Evolutionary conservation across 106 monocot species (phyloP), one percentile per base, ranked within the genome.

Genomic region (Dactylorhiza incarnata): DNA sequence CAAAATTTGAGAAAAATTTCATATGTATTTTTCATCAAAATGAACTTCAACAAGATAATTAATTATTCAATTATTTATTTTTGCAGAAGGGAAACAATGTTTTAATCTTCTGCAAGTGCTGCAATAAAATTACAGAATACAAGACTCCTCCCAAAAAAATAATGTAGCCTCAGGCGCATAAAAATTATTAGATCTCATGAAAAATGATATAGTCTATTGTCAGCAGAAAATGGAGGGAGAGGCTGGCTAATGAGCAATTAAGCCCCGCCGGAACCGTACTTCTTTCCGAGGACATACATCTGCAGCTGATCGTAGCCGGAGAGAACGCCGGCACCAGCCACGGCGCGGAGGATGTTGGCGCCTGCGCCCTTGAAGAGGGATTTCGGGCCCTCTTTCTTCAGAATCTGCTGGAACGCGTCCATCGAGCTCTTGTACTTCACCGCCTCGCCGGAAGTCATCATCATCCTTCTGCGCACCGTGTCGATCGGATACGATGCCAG

Each of bases 321-420:
- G 25, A 88, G 87, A 55, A 88, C 87, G 74, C 87, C 87, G 54
- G 87, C 87, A 75, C 87, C 87, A 26, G 87, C 87, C 22, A 88
- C 78, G 0, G 87, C 87, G 50, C 87, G 82, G 6, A 88, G 87
- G 22, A 88, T 79, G 81, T 88, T 88, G 12, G 87, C 87, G 52
- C 87, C 87, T 6, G 87, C 87, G 43, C 87, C 87, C 84, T 88
- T 88, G 81, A 88, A 88, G 19, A 88, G 80, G 22, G 88, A 85
- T 59, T 88, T 88, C 4, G 82, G 48, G 0, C 88, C 88, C 75
- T 88, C 88, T 4, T 88, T 88, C 74, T 88, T 88, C 51, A 88
- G 49, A 45, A 87, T 84, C 45, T 87, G 87, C 3, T 71, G 22
- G 73, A 87, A 83, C 0, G 85, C 84, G 54, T 88, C 85, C 16